Conservation (phyloP, 805 yeast genomes). For the Kluyveromyces dobzhanskii region DNA sequence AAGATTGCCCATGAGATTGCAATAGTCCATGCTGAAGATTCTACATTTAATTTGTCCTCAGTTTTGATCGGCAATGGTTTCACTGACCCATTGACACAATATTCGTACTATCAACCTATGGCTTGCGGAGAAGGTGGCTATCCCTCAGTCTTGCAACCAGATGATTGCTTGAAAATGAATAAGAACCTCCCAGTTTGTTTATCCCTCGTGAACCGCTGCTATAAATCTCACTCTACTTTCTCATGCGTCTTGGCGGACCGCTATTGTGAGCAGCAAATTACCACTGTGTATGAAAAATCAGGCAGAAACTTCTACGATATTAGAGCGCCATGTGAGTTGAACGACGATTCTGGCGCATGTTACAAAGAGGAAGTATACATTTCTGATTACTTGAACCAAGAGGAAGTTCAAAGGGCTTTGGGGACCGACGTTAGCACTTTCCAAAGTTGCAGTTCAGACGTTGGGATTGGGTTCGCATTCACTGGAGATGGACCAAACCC, state of each 20-base stretch:
- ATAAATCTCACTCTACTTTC: conserved; percentile 51
- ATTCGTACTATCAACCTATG: conserved; percentile 80
- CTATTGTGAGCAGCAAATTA: conserved; percentile 64
- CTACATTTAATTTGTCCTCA: conserved; percentile 60
- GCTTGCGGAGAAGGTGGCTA: conserved; percentile 89
- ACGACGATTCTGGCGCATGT: conserved; percentile 51
- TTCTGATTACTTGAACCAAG: conserved; percentile 64
- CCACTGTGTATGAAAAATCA: conserved; percentile 64
- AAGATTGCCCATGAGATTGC: conserved; percentile 49
- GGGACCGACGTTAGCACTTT: conserved; percentile 79
- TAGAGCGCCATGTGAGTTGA: conserved; percentile 67
- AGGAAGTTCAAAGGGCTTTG: conserved; percentile 61
- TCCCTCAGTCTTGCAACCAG: conserved; percentile 61
- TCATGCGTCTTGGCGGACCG: conserved; percentile 78
- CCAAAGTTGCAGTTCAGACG: conserved; percentile 59
- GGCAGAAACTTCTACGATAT: conserved; percentile 87
- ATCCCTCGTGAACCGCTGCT: conserved; percentile 56
- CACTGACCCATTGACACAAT: conserved; percentile 76
- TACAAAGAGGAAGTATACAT: conserved; percentile 65
- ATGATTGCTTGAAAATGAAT: conserved; percentile 59
- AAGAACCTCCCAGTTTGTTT: conserved; percentile 57
- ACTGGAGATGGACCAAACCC: conserved; percentile 85
- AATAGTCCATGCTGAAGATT: conserved; percentile 33
- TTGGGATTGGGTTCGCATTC: conserved; percentile 58
- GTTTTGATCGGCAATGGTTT: conserved; percentile 90